Base-by-base conservation (phyloP, 1,139 yeast genomes). In the Ogataea hybrid region DNA sequence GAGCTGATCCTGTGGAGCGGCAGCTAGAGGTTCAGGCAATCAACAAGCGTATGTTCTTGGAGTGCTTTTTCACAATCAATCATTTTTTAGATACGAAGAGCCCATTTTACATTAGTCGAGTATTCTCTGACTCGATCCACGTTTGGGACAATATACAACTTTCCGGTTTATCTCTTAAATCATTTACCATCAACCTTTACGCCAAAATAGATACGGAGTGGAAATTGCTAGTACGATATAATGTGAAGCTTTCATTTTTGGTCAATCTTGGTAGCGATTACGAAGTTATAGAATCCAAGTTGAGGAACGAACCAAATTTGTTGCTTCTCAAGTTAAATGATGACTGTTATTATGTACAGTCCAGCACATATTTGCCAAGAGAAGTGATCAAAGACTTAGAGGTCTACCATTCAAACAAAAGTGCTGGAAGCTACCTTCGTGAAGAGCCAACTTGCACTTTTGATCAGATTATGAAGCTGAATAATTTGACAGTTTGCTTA, bases 401-500 rank as follows among this genome's bases (percentile, higher is more conserved):
- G 18, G 9, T 29, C 4, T 41, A 33, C 5, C 46, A 50, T 33
- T 4, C 27, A 12, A 0, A 42, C 10, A 33, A 44, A 5, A 42
- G 21, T 16, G 36, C 3, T 32, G n/a, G 29, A 8, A 25, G 10
- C 9, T 42, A 23, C 35, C 36, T 37, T 22, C 45, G 47, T 6
- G 49, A 42, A 15, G 53, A 51, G 32, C 29, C 18, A 2, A 52
- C 59, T 2, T 56, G 65, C 35, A 60, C 72, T 0, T 73, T 63
- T 47, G 75, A 73, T 43, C 65, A 65, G 18, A 62, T 72, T 5
- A 69, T 73, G 70, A 73, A 71, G 42, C 47, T 75, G 42, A 69
- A 69, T 47, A 71, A 73, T 28, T 53, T 71, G 8, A 68, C 71
- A 34, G 57, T 64, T 17, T 70, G 75, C 42, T 62, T 71, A 7